These are phyloP conservation scores for Kazachstania viticola DNA, from an alignment of 805 yeast genomes.

Conservation along the genomic window DNA sequence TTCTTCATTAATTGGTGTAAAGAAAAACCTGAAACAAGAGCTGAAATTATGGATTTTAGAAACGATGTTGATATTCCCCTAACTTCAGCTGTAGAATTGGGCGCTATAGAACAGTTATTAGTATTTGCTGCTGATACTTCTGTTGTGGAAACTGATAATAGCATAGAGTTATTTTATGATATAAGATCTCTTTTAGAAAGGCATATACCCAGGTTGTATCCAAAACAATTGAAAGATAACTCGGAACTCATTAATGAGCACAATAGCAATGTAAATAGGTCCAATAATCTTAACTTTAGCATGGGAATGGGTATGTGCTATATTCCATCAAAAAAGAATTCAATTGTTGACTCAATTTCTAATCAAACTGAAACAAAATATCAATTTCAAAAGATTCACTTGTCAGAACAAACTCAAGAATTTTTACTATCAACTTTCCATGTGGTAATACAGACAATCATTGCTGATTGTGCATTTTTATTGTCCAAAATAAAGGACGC, in stretches of 20 bases:
- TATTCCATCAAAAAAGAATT: background rate
- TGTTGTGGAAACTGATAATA: constrained; percentile 27
- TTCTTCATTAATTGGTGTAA: constrained; percentile 63
- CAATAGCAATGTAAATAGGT: background rate
- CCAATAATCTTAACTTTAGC: background rate
- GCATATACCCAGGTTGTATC: constrained; percentile 47
- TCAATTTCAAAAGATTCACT: constrained; percentile 6
- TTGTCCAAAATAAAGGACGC: constrained; percentile 57
- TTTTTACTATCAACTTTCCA: constrained; percentile 36
- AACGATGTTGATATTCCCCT: constrained; percentile 48
- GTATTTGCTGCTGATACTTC: constrained; percentile 48
- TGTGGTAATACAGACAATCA: constrained; percentile 41
- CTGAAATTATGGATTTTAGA: constrained; percentile 40
- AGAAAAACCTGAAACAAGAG: constrained; percentile 29
- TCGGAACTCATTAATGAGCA: background rate
- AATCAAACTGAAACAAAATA: background rate
- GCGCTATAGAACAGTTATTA: constrained; percentile 61
- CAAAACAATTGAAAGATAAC: constrained; percentile 41
- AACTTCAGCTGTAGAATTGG: constrained; percentile 45
- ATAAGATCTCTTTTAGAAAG: constrained; percentile 55
- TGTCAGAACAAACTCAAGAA: constrained; percentile 17
- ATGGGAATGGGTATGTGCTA: background rate
- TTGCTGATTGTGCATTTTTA: constrained; percentile 53
- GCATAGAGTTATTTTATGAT: constrained; percentile 45
- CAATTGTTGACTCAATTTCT: background rate